phyloP scores from a whole-genome alignment of 2,329 filamentous ascomycete species.

The Fusarium verticillioides region DNA sequence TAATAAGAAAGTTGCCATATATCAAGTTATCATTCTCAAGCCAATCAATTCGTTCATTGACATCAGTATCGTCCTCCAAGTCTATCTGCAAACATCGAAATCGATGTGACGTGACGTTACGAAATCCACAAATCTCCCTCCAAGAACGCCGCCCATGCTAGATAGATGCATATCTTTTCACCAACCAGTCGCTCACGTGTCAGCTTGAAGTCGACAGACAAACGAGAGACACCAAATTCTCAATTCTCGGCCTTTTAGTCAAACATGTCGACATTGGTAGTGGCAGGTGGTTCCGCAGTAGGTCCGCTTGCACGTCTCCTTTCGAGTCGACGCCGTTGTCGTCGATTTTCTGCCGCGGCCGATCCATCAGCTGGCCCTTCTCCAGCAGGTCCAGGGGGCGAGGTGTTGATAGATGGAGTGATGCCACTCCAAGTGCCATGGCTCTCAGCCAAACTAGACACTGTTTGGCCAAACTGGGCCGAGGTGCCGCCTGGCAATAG shows the following conservation, averaged over 20 bases:
- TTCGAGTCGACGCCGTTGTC: constrained; percentile 67
- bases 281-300: constrained; percentile 20
- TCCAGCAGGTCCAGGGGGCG: constrained; percentile 49
- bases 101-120: constrained; percentile 37
- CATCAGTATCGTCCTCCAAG: constrained; percentile 37
- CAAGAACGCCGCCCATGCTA: constrained; percentile 40
- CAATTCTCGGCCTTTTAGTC: constrained; percentile 8
- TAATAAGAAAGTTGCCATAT: constrained; percentile 20
- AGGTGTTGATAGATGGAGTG: constrained; percentile 54
- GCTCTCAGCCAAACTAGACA: constrained; percentile 62
- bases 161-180: constrained; percentile 30
- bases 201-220: not conserved
- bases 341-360: constrained; percentile 61
- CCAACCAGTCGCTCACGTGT: not conserved
- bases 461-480: constrained; percentile 53
- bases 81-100: constrained; percentile 42
- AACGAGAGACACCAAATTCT: not conserved
- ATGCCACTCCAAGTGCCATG: constrained; percentile 65
- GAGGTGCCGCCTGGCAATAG: constrained; percentile 48
- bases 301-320: constrained; percentile 56
- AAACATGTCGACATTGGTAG: constrained; percentile 35
- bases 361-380: constrained; percentile 50
- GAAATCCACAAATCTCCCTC: constrained; percentile 33
- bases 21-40: constrained; percentile 26
- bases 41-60: constrained; percentile 43